Conservation (phyloP, 108 stramenopile genomes). For the Schizochytrium sp. region DNA sequence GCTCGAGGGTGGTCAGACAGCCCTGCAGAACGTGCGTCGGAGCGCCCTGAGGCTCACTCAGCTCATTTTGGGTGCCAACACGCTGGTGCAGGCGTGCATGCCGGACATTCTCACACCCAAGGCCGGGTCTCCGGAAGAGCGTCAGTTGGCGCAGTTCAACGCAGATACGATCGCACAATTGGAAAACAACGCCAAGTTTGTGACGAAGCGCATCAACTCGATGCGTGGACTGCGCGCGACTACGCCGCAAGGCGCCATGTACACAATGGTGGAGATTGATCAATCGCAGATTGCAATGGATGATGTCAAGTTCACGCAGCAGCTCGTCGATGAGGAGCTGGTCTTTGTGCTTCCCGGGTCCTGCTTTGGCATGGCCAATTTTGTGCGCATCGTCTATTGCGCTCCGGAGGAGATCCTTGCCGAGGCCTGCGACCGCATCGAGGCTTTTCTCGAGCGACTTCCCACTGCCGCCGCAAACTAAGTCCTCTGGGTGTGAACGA, state of each 20-base stretch:
- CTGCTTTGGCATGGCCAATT: slow-evolving; percentile 63
- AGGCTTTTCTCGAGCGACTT: slow-evolving; percentile 34
- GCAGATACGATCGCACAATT: slow-evolving; percentile 45
- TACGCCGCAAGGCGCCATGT: slow-evolving; percentile 74
- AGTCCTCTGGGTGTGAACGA: not conserved
- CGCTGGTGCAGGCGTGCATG: slow-evolving; percentile 66
- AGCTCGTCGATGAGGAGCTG: slow-evolving; percentile 74
- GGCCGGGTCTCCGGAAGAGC: slow-evolving; percentile 29
- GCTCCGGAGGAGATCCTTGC: slow-evolving; percentile 51
- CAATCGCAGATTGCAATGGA: slow-evolving; percentile 29
- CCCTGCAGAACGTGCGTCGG: slow-evolving; percentile 55
- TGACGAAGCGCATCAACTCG: slow-evolving; percentile 37
- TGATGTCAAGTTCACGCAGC: slow-evolving; percentile 64
- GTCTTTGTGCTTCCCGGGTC: slow-evolving; percentile 77
- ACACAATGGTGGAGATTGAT: slow-evolving; percentile 67
- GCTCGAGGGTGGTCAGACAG: slow-evolving; percentile 23
- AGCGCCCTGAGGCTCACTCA: slow-evolving; percentile 69
- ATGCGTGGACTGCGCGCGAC: slow-evolving; percentile 62
- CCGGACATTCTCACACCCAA: slow-evolving; percentile 54
- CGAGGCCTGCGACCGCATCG: slow-evolving; percentile 54
- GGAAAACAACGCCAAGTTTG: slow-evolving; percentile 56
- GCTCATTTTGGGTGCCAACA: slow-evolving; percentile 66
- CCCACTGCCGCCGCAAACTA: not conserved
- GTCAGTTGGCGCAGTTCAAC: slow-evolving; percentile 53
- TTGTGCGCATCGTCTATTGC: slow-evolving; percentile 72